Conservation (phyloP, 805 yeast species). For the Starmerella riodocensis region DNA sequence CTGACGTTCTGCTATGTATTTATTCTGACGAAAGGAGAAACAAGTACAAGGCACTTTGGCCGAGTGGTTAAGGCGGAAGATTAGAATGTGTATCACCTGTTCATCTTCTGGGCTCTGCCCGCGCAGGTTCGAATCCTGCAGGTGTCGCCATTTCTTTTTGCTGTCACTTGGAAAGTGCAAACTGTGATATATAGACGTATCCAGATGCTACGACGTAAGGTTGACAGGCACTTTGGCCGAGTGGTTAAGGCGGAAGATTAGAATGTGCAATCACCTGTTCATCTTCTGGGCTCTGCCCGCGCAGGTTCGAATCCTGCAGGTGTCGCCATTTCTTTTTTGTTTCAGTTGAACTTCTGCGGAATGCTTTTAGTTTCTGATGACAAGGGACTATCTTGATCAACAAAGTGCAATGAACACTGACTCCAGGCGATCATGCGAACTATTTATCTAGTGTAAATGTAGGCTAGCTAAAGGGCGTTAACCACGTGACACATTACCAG, state of each 20-base stretch:
- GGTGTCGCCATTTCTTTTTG: conserved; percentile 21
- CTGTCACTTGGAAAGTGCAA: neutral
- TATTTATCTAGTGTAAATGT: neutral
- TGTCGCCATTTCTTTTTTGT: conserved; percentile 21
- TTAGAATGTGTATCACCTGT: conserved; percentile 13
- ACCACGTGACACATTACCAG: neutral
- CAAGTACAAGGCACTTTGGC: conserved; percentile 20
- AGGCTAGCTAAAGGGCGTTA: neutral
- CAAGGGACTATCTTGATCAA: neutral
- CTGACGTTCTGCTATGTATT: no score
- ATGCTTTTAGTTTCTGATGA: neutral
- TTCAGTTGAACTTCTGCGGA: neutral
- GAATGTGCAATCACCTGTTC: conserved; percentile 19
- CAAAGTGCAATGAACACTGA: neutral
- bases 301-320: conserved; percentile 29
- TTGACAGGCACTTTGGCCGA: conserved; percentile 21
- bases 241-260: conserved; percentile 22
- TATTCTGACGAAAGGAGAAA: no score
- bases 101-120: conserved; percentile 26
- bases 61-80: conserved; percentile 21
- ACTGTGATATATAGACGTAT: neutral
- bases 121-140: conserved; percentile 29
- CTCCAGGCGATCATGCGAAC: neutral
- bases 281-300: conserved; percentile 27
- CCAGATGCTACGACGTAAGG: neutral